Evolutionary conservation across 805 yeast species (phyloP), one percentile per base, ranked within the genome.

Genomic region (Metschnikowia aberdeeniae): DNA sequence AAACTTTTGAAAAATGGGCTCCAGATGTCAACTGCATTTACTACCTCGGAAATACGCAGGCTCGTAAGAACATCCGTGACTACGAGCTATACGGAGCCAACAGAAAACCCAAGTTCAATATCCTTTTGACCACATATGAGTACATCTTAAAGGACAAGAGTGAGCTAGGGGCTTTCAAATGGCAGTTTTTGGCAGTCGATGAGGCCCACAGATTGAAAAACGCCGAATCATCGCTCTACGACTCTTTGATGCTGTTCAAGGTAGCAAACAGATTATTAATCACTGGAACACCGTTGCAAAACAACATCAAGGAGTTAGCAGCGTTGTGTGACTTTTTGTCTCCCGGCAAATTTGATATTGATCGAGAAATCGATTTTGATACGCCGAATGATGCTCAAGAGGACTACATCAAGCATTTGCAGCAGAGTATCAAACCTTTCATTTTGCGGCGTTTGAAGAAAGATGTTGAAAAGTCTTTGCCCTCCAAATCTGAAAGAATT

Each of bases 131-230:
- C 2, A 93, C 99, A 3, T 93, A 93, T 62, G 99, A 93, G 69
- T 93, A 93, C 62, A 90, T 93, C 53, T 75, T 93, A 60, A 93
- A 93, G 59, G 99, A 93, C 64, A 75, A 89, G 35, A 55, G 72
- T 20, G 95, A 86, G 49, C 75, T 93, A 42, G 96, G 97, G 4
- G 62, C 79, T 26, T 78, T 93, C 47, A 85, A 78, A 63, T 93
- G 99, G 99, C 97, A 90, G 62, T 93, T 85, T 61, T 68, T 95
- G 54, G 99, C 99, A 2, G 98, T 93, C 22, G 99, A 93, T 66
- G 99, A 93, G 69, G 99, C 99, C 5, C 99, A 93, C 68, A 78
- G 99, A 60, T 75, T 93, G 61, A 93, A 93, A 57, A 93, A 93
- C 61, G 87, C 96, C 0, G 97, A 90, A 62, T 82, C 93, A 26